Conservation (phyloP, 768 basidiomycete genomes). For the Sporobolomyces phaffii region DNA sequence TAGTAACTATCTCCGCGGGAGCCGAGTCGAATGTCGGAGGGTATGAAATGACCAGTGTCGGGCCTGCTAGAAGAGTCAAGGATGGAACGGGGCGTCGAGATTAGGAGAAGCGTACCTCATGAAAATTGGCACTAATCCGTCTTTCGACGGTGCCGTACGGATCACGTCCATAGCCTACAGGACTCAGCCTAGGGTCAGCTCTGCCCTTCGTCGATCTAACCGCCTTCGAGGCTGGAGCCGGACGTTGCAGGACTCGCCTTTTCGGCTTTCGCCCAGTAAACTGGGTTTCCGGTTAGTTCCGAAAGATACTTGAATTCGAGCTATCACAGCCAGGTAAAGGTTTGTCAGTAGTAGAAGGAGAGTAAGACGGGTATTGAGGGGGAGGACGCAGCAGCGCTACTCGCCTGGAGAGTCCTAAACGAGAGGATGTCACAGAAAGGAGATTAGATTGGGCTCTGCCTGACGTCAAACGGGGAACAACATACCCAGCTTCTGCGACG, state of each 20-base stretch:
- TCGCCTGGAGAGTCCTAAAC: slow-evolving; percentile 25
- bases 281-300: slow-evolving; percentile 64
- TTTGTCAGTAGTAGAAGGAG: neutral
- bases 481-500: slow-evolving; percentile 68
- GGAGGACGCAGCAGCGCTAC: too few relatives aligned
- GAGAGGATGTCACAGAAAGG: too few relatives aligned
- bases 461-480: neutral
- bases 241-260: slow-evolving; percentile 54
- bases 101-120: slow-evolving; percentile 58
- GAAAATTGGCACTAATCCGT: slow-evolving; percentile 77
- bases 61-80: slow-evolving; percentile 48
- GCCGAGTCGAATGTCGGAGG: slow-evolving; percentile 76
- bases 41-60: slow-evolving; percentile 54
- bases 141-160: slow-evolving; percentile 57
- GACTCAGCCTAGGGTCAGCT: too few relatives aligned
- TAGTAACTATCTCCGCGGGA: slow-evolving; percentile 91
- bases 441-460: too few relatives aligned
- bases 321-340: slow-evolving; percentile 48
- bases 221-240: too few relatives aligned
- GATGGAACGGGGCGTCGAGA: neutral
- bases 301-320: slow-evolving; percentile 87
- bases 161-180: slow-evolving; percentile 64
- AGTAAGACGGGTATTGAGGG: too few relatives aligned
- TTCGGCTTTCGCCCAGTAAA: slow-evolving; percentile 77
- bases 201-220: neutral